Base-by-base conservation (phyloP, 2,329 filamentous ascomycete species). In the Neodidymelliopsis sp. region DNA sequence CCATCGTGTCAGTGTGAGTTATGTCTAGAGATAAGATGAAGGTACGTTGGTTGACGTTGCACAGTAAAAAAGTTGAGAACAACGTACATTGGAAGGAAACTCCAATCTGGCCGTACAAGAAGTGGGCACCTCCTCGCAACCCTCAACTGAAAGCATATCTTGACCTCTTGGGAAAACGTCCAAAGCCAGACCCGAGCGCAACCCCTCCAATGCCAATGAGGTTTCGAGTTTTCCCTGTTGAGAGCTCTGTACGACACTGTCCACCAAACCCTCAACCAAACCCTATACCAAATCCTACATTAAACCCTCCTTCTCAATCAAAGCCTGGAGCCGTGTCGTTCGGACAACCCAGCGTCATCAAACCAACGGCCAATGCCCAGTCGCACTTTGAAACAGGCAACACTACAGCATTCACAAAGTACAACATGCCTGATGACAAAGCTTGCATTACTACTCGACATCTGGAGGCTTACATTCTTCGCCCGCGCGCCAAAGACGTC, bases 391-490 rank as follows among this genome's bases (percentile, higher is more conserved):
- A 6, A 8, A 18, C 13, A 16, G 2, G 4, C 18, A 9, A 15
- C 4, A 10, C n/a, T 20, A 13, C 9, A 12, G 13, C 15, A 3
- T 36, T 40, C 15, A 20, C 47, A 3, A 50, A 30, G 9, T 30
- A 38, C 12, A 34, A 16, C 5, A 6, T 12, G 15, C 18, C 35
- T 2, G 12, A 15, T 4, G 8, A 9, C 8, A 44, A 15, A 9
- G 13, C 15, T 2, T 40, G 36, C 10, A 29, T 5, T 9, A 13
- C 35, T 8, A 11, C 9, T 4, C 19, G 30, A 11, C 47, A 40
- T 6, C 30, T 50, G 15, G 47, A 50, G 19, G 47, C 29, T 6
- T 50, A 41, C 13, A 23, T 45, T 6, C 10, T 45, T 8, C 40
- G 31, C 1, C 47, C 47, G 11, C 20, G 4, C n/a, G 20, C 23